Conservation (phyloP, 2,329 filamentous ascomycete species). For the Colletotrichum agaves region DNA sequence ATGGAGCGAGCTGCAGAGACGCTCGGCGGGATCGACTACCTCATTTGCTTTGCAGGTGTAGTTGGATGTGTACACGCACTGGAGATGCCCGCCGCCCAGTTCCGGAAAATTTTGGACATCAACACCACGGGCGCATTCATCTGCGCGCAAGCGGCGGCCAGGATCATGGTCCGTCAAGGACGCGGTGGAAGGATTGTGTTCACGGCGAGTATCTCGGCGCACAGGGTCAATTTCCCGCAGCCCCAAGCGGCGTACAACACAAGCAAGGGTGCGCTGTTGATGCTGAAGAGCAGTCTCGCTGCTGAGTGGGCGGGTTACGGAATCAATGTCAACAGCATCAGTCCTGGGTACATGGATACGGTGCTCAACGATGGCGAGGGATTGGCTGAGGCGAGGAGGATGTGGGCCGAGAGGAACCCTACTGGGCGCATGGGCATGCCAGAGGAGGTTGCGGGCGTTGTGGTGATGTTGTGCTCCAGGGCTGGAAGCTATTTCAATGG, state of each 20-base stretch:
- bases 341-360: conserved; percentile 82
- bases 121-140: conserved; percentile 79
- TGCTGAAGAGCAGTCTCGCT: conserved; percentile 72
- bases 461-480: conserved; percentile 69
- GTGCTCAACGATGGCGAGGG: conserved; percentile 75
- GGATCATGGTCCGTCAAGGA: conserved; percentile 62
- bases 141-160: conserved; percentile 71
- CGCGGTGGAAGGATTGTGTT: conserved; percentile 72
- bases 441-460: conserved; percentile 70
- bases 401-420: conserved; percentile 70
- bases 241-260: conserved; percentile 79
- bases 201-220: conserved; percentile 74
- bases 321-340: conserved; percentile 76
- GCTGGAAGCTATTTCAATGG: conserved; percentile 77
- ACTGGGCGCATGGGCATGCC: conserved; percentile 73
- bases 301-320: conserved; percentile 79
- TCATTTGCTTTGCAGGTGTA: conserved; percentile 74
- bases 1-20: conserved; percentile 71
- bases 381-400: conserved; percentile 60
- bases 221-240: conserved; percentile 77
- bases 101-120: conserved; percentile 73
- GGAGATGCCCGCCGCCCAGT: conserved; percentile 67
- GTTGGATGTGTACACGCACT: conserved; percentile 71
- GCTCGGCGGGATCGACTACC: conserved; percentile 66
- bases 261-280: conserved; percentile 73